Base-by-base conservation (phyloP, 352 stramenopile species). In the Pilasporangium apinafurcum region DNA sequence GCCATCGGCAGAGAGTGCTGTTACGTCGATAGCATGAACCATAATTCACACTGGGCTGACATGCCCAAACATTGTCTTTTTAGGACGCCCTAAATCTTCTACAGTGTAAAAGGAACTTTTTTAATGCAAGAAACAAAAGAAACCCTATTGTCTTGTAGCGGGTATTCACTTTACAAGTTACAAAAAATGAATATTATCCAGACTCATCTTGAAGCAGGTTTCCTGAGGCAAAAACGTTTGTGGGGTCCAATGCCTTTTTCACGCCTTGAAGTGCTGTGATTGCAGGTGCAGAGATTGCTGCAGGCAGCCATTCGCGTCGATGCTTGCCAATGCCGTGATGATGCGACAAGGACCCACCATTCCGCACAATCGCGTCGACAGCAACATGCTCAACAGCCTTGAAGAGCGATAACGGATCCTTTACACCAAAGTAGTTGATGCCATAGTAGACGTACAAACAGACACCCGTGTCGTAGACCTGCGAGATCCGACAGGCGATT, bases 371-470 rank as follows among this genome's bases (percentile, higher is more conserved):
- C 51, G 93, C 89, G 2, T 73, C 64, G 5, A 88, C 70, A 7
- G 69, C 74, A 24, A 68, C 72, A 14, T 68, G 46, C 30, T 88
- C 76, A 20, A 96, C 92, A 21, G 79, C 66, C 18, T 65, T 59
- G 62, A 97, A 98, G 3, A 94, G 65, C 38, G 55, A 43, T 45
- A 92, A 72, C 14, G 87, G 73, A 44, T 96, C 71, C 16, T 59
- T 37, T 17, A 98, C 63, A 29, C 77, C 75, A 37, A 79, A 86
- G 62, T 91, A 89, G 52, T 96, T 96, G 52, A 98, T 95, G 40
- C 88, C 95, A 56, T 98, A 96, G 63, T 98, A 98, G 51, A 98
- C 96, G 58, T 98, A 98, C 21, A 98, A 71, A 33, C 86, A 96
- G 33, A 83, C 91, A 38, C 92, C 92, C 10, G 96, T 95, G 34